Percentiles rank a stretch among this genome's conserved stretches.
phyloP scores from a whole-genome alignment of 176 grass and related monocot species.

The Musa schizocarpa region DNA sequence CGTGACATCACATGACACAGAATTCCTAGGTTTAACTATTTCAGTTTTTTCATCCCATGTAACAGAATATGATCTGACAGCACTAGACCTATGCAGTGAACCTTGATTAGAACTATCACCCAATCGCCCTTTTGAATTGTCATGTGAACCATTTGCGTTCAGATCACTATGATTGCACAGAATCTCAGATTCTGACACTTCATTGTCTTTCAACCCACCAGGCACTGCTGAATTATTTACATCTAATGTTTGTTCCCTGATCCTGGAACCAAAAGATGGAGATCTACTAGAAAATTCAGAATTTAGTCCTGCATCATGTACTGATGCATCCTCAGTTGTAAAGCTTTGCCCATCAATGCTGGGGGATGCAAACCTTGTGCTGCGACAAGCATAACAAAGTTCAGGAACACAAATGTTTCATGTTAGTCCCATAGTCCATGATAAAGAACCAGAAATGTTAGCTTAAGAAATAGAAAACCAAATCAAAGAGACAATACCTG shows the following conservation, averaged over 20 bases:
- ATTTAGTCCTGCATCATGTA: conserved; percentile 48
- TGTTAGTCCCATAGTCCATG: not conserved
- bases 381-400: conserved; percentile 26
- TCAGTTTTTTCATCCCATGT: conserved; percentile 78
- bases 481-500: conserved; percentile 36
- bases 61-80: conserved; percentile 42
- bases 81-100: conserved; percentile 24
- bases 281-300: conserved; percentile 76
- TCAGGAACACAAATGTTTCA: not conserved
- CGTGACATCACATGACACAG: conserved; percentile 57
- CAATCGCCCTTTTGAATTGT: conserved; percentile 7
- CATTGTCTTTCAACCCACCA: conserved; percentile 33
- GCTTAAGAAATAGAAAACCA: not conserved
- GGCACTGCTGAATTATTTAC: conserved; percentile 30
- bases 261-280: conserved; percentile 71
- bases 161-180: conserved; percentile 18
- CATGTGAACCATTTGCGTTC: conserved; percentile 20
- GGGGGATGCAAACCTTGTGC: conserved; percentile 36
- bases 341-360: conserved; percentile 52
- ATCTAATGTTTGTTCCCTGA: conserved; percentile 45
- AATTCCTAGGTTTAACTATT: conserved; percentile 51
- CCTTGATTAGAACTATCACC: conserved; percentile 30
- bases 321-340: conserved; percentile 58
- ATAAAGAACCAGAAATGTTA: conserved; percentile 15
- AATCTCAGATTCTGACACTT: conserved; percentile 26